A percentile compares a stretch with the other conserved stretches of the same genome.
phyloP scores from a whole-genome alignment of 2,329 filamentous ascomycete species.

The Talaromyces sp. region DNA sequence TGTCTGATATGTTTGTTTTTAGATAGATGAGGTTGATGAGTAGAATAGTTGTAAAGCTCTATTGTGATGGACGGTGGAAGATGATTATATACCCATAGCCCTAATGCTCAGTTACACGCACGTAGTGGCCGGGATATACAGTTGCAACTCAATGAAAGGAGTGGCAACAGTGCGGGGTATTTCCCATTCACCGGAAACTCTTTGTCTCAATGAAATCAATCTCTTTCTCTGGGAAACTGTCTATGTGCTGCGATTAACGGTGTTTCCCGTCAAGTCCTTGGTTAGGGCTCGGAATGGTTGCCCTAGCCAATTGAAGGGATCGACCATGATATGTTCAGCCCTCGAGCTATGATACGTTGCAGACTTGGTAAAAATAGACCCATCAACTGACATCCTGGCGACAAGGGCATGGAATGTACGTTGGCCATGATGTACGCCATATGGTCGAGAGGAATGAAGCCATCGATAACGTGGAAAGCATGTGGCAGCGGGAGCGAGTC shows the following conservation, averaged over 20 bases:
- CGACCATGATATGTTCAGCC: not conserved
- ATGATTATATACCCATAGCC: not conserved
- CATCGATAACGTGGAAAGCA: not conserved
- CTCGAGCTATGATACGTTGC: not conserved
- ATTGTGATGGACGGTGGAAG: not conserved
- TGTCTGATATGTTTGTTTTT: not conserved
- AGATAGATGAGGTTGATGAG: not conserved
- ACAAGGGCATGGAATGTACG: not conserved
- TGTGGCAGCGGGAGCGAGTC: not conserved
- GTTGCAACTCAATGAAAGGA: not conserved
- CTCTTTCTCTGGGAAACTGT: not conserved
- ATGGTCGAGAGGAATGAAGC: not conserved
- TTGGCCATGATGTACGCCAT: not conserved
- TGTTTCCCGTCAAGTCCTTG: not conserved
- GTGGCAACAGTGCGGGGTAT: not conserved
- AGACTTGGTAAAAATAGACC: too few species aligned
- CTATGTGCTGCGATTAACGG: not conserved
- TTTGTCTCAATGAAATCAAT: not conserved
- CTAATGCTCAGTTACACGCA: not conserved
- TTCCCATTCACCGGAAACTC: not conserved
- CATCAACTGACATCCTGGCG: too few species aligned
- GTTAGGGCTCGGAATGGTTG: not conserved
- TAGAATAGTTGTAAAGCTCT: not conserved
- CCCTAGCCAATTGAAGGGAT: not conserved
- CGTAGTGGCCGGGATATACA: not conserved